Conservation (phyloP, 225 moss, liverwort and hornwort genomes). For the Ulota crispa region DNA sequence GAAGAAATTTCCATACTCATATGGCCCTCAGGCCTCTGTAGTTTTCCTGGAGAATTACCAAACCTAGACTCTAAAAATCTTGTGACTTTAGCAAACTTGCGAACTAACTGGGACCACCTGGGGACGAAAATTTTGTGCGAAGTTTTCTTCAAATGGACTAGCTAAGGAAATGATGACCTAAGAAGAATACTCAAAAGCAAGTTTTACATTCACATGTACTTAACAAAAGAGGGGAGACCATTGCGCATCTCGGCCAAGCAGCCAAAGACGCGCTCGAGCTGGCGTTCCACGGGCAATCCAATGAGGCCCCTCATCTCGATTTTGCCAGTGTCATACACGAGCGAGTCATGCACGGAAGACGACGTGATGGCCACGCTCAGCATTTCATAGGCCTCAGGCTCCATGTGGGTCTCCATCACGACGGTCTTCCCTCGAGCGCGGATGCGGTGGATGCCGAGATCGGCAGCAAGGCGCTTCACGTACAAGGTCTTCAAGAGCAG, state of each 20-base stretch:
- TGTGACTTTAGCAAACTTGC: background rate
- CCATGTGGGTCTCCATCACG: slow-evolving; percentile 87
- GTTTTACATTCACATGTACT: slow-evolving; percentile 58
- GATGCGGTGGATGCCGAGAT: slow-evolving; percentile 86
- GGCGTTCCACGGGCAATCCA: slow-evolving; percentile 81
- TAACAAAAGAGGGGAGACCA: slow-evolving; percentile 84
- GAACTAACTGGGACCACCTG: background rate
- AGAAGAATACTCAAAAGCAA: slow-evolving; percentile 17
- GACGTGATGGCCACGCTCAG: slow-evolving; percentile 61
- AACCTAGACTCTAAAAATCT: slow-evolving; percentile 4
- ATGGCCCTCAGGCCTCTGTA: background rate
- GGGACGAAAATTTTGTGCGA: background rate
- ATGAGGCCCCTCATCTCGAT: slow-evolving; percentile 90
- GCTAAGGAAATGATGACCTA: background rate
- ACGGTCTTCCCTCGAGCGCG: slow-evolving; percentile 73
- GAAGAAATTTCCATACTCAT: background rate
- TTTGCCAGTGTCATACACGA: slow-evolving; percentile 57
- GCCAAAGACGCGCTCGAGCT: slow-evolving; percentile 79
- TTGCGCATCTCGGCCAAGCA: slow-evolving; percentile 87
- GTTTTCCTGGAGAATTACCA: too few relatives aligned
- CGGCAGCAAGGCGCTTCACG: slow-evolving; percentile 79
- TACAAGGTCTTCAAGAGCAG: slow-evolving; percentile 78
- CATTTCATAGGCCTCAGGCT: slow-evolving; percentile 82
- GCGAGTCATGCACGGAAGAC: slow-evolving; percentile 56
- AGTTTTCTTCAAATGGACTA: background rate